Evolutionary conservation across 371 early-diverging fungal species (phyloP), one percentile per base, ranked within the genome.

Genomic region (Batkoa obscura): DNA sequence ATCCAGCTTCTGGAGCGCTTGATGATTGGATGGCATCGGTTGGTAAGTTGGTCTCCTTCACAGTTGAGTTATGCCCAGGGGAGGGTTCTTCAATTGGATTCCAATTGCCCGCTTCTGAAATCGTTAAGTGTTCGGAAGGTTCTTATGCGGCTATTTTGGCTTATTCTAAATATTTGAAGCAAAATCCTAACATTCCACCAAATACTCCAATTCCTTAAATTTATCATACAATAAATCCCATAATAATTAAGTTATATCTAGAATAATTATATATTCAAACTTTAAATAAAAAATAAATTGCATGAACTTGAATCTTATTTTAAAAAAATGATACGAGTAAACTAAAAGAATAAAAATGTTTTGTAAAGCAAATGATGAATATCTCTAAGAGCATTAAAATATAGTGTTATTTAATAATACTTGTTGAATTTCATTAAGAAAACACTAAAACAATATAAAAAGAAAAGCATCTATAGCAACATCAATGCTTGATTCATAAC

Each of bases 1-100:
- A 51, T 17, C 52, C 52, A 2, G 52, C 52, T 6, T 51, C 52
- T 8, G 52, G 52, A 23, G 52, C 52, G 3, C 38, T 51, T 9
- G 52, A 51, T 37, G 52, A 51, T 37, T 51, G 52, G 52, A 51
- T 51, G 52, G 52, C 52, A 9, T 35, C 52, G n/a, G 17, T 13
- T n/a, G 52, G 38, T 6, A 34, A 51, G 15, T 8, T 51, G 9
- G 52, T 51, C n/a, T 37, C 37, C 8, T 51, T 51, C 33, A 51
- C 52, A 2, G 15, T 51, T 37, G 52, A 51, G 30, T 23, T 51
- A 8, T 51, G 52, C 15, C 52, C 52, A n/a, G 15, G 6, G 3
- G 6, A 6, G 12, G 50, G 35, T 15, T 3, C 31, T 35, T 46
- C 46, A 6, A 5, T 17, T 46, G 52, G 52, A 3, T 51, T 51